Conservation (phyloP, 495 filamentous ascomycete species). For the Talaromyces liani region DNA sequence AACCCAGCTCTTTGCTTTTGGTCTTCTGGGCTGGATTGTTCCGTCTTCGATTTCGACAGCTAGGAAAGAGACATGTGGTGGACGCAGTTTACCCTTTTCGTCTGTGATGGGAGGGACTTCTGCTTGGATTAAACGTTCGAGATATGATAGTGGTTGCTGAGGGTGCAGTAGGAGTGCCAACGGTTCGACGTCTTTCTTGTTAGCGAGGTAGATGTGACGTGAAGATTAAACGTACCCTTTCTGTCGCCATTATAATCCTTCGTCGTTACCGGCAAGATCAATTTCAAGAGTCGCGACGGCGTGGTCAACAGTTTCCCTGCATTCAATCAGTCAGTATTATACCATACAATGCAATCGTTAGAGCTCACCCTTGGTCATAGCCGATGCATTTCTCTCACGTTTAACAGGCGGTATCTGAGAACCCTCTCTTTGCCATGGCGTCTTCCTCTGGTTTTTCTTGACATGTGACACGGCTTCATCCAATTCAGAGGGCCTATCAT, state of each 20-base stretch:
- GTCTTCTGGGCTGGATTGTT: conserved; percentile 39
- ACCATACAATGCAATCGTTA: conserved; percentile 3
- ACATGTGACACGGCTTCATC: conserved; percentile 17
- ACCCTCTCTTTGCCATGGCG: conserved; percentile 67
- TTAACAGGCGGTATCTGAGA: conserved; percentile 49
- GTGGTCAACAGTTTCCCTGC: conserved; percentile 85
- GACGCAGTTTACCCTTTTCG: conserved; percentile 51
- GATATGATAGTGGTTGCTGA: conserved; percentile 86
- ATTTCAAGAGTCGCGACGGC: conserved; percentile 79
- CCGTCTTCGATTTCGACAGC: conserved; percentile 66
- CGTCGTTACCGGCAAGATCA: conserved; percentile 73
- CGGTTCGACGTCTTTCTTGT: conserved; percentile 62
- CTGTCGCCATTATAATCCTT: conserved; percentile 42
- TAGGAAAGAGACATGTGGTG: conserved; percentile 71
- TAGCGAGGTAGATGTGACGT: conserved; percentile 22
- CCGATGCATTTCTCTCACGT: conserved; percentile 35
- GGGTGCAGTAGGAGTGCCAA: conserved; percentile 86
- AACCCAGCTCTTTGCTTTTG: conserved; percentile 36
- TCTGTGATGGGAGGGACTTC: conserved; percentile 67
- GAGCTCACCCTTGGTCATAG: conserved; percentile 56
- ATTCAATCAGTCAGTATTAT: background rate
- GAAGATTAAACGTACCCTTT: conserved; percentile 36
- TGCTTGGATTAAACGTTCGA: conserved; percentile 84
- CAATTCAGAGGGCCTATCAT: background rate
- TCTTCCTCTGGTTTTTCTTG: conserved; percentile 42